Percentiles rank a stretch among this genome's conserved stretches.
Evolutionary conservation across 768 basidiomycete genomes (phyloP).

Genomic region (Tephrocybe sp.): DNA sequence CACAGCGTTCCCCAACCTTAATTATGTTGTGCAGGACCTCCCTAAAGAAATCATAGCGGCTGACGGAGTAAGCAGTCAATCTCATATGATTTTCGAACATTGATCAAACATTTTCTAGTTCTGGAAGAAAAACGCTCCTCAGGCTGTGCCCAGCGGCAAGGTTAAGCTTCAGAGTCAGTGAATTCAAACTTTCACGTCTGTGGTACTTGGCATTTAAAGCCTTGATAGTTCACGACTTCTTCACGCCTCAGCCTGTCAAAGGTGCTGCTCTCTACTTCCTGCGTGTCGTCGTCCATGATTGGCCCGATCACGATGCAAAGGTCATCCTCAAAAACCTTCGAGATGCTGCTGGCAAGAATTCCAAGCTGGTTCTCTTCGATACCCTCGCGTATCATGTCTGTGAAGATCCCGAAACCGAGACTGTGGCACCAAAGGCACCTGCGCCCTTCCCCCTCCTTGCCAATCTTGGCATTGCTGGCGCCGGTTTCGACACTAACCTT

Average conservation of each 20-base stretch:
- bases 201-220: background rate
- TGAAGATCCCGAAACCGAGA: constrained; percentile 1
- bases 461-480: constrained; percentile 22
- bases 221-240: constrained; percentile 27
- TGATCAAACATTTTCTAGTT: constrained; percentile 15
- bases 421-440: constrained; percentile 3
- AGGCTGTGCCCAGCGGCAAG: constrained; percentile 20
- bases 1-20: constrained; percentile 27
- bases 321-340: constrained; percentile 23
- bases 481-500: constrained; percentile 14
- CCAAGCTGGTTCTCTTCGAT: constrained; percentile 27
- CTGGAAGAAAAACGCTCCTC: constrained; percentile 23
- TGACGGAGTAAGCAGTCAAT: constrained; percentile 15
- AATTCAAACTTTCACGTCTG: background rate
- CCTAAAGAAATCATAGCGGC: constrained; percentile 22
- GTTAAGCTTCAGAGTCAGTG: constrained; percentile 26
- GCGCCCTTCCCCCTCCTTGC: constrained; percentile 24
- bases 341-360: constrained; percentile 18
- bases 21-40: constrained; percentile 35
- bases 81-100: background rate
- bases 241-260: constrained; percentile 25
- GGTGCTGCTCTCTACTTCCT: constrained; percentile 24
- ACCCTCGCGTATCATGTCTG: constrained; percentile 17
- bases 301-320: constrained; percentile 19
- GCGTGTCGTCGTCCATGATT: constrained; percentile 31